Base-by-base conservation (phyloP, 2,329 filamentous ascomycete species). In the Fusarium tjaetaba region DNA sequence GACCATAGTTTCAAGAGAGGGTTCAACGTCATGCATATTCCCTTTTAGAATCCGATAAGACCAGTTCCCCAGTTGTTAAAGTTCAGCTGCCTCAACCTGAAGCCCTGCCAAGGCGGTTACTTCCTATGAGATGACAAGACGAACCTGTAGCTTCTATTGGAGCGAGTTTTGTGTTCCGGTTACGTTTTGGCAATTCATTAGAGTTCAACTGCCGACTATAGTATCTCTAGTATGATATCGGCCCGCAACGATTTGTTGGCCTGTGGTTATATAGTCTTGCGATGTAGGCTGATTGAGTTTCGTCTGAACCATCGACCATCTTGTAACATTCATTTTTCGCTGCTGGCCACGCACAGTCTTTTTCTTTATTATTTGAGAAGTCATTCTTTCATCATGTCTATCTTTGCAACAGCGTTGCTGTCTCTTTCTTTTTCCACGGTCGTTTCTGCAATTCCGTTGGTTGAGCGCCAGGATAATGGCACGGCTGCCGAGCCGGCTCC, bases 11-110 rank as follows among this genome's bases (percentile, higher is more conserved):
- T 70, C 51, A 58, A 38, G 42, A 22, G 4, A 4, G 3, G 20
- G 53, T 11, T 48, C 4, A 53, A 24, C 15, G 51, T 57, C 22
- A 70, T 65, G 65, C 65, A 70, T 53, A 59, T 70, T 65, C 65
- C 67, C 41, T 28, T 70, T 69, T 42, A 1, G 61, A n/a, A 63
- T 70, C n/a, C 11, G 36, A 55, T 53, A 61, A 68, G 65, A 51
- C 65, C 30, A 70, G 11, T 57, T 65, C 59, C 36, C 67, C 65
- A 51, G 30, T 70, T 70, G 28, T 70, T 65, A 70, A 49, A 65
- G 58, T 70, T 70, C 45, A 51, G 32, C 24, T 65, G 15, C 13
- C 14, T 62, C 57, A 38, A 51, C 41, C 42, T 68, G 65, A 58
- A 58, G 65, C 59, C 51, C 36, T 52, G 65, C 67, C 65, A 70